phyloP scores from a whole-genome alignment of 768 basidiomycete species.

The Leucocoprinus sp. region DNA sequence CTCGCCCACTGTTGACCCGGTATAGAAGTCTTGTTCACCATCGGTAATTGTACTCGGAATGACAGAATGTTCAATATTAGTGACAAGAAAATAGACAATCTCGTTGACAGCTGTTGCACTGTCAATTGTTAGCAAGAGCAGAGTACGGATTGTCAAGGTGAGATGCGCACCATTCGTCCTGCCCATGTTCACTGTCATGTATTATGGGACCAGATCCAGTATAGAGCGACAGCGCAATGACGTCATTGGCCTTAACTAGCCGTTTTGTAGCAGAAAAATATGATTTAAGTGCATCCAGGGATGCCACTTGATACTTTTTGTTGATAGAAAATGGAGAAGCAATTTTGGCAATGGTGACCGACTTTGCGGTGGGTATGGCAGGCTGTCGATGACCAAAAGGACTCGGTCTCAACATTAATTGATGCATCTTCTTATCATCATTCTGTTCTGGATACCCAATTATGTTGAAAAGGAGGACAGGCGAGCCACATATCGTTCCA shows the following conservation, averaged over 20 bases:
- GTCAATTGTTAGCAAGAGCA: not conserved
- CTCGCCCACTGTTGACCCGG: slow-evolving; percentile 53
- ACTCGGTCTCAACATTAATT: slow-evolving; percentile 37
- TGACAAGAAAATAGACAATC: slow-evolving; percentile 70
- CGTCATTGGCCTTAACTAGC: slow-evolving; percentile 65
- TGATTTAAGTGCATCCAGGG: slow-evolving; percentile 50
- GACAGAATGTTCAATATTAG: slow-evolving; percentile 63
- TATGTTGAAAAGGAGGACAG: slow-evolving; percentile 49
- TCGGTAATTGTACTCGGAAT: slow-evolving; percentile 25
- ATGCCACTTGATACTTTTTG: slow-evolving; percentile 52
- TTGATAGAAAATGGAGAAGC: slow-evolving; percentile 65
- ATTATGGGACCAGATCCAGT: slow-evolving; percentile 30
- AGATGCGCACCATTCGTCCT: slow-evolving; percentile 17
- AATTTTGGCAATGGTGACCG: slow-evolving; percentile 72
- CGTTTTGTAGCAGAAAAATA: slow-evolving; percentile 50
- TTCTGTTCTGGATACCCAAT: slow-evolving; percentile 21
- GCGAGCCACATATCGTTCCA: slow-evolving; percentile 34
- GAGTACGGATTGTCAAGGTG: not conserved
- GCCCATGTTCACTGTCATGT: slow-evolving; percentile 20
- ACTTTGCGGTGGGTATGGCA: slow-evolving; percentile 56
- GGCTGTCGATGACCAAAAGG: slow-evolving; percentile 56
- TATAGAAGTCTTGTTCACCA: slow-evolving; percentile 35
- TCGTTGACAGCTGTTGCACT: slow-evolving; percentile 17
- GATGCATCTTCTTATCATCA: slow-evolving; percentile 9
- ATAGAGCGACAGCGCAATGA: slow-evolving; percentile 59